phyloP scores from a whole-genome alignment of 208 protist genomes.

The Acanthamoeba sp. region DNA sequence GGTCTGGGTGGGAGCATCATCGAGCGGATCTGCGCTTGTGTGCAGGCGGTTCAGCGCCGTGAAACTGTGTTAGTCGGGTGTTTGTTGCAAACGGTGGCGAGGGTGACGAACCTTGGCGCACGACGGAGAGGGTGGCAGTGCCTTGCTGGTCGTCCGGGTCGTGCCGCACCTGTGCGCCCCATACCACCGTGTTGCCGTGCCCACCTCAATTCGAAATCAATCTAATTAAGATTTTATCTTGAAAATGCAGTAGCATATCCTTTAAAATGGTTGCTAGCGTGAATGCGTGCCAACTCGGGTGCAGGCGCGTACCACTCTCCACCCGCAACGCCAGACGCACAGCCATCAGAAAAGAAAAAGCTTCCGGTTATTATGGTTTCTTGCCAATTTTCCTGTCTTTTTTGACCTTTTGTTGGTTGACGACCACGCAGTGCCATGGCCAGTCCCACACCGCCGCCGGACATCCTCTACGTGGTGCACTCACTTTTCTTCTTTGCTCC shows the following conservation, averaged over 20 bases:
- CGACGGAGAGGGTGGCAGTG: not conserved
- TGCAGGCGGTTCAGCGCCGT: not conserved
- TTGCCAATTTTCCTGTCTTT: not conserved
- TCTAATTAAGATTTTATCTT: no score
- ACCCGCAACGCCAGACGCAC: not conserved
- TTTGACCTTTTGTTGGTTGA: not conserved
- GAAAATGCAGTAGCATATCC: not conserved
- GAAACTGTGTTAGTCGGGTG: not conserved
- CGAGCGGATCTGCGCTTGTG: not conserved
- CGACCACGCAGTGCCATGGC: not conserved
- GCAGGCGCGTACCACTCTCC: not conserved
- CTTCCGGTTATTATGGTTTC: no score
- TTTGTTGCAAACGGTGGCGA: not conserved
- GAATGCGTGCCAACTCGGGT: not conserved
- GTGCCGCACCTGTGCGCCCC: conserved; percentile 12
- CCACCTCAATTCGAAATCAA: not conserved
- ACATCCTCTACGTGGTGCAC: not conserved
- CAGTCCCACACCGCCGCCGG: not conserved
- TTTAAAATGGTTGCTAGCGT: not conserved
- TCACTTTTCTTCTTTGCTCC: not conserved
- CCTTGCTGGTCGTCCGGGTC: not conserved
- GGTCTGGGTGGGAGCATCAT: not conserved
- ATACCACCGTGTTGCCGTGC: conserved; percentile 18
- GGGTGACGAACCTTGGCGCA: not conserved
- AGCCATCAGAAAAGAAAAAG: no score